Percentiles rank a stretch among this genome's conserved stretches.
These are phyloP conservation scores for Xylaria sp. DNA, from an alignment of 2,329 filamentous ascomycete genomes.

Conservation along the genomic window DNA sequence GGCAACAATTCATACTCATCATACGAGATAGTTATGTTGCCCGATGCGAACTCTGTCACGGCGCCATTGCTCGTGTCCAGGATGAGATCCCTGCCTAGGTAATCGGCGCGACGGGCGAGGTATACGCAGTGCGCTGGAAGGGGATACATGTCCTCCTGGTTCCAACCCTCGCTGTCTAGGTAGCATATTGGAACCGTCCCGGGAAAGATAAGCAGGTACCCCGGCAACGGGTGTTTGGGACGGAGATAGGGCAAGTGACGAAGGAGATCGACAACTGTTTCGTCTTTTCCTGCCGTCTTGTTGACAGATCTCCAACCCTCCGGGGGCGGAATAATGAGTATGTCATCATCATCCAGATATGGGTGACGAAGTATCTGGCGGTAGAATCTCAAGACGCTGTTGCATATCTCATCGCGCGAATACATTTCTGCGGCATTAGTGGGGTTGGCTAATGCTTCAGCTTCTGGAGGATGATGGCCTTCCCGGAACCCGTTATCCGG, in stretches of 20 bases:
- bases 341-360: slow-evolving; percentile 2
- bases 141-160: slow-evolving; percentile 4
- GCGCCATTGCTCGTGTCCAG: slow-evolving; percentile 18
- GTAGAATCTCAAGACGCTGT: background rate
- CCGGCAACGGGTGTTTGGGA: background rate
- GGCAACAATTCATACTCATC: slow-evolving; percentile 24
- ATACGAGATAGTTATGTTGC: background rate
- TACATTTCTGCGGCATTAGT: background rate
- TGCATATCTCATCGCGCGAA: background rate
- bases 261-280: slow-evolving; percentile 16
- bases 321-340: slow-evolving; percentile 1
- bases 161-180: background rate
- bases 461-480: too few species aligned
- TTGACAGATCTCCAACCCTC: slow-evolving; percentile 7
- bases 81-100: slow-evolving; percentile 14
- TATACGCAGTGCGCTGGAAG: slow-evolving; percentile 25
- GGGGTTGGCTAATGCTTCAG: too few species aligned
- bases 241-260: slow-evolving; percentile 20
- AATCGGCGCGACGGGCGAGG: slow-evolving; percentile 11
- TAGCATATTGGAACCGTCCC: slow-evolving; percentile 7
- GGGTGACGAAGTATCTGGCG: background rate
- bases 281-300: slow-evolving; percentile 7
- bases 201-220: slow-evolving; percentile 4
- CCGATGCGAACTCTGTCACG: slow-evolving; percentile 14
- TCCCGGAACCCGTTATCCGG: background rate